Evolutionary conservation across 176 grass and related monocot genomes (phyloP), one percentile per base, ranked within the genome.

Genomic region (Aegilops bicornis): DNA sequence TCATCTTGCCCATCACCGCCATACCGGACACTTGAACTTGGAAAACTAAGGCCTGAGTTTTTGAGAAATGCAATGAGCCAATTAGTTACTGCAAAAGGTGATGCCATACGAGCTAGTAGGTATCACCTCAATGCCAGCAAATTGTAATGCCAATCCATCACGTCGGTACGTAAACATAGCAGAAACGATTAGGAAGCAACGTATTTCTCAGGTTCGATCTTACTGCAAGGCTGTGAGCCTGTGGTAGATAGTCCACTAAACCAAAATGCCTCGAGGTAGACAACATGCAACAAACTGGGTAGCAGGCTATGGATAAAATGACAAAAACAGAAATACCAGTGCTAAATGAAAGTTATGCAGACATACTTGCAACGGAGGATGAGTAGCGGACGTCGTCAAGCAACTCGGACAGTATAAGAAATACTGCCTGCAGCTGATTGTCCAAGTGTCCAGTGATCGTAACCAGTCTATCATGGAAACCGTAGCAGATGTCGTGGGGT

Each of bases 391-490:
- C 25, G 4, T 76, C 43, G 24, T 76, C 43, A 25, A 76, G 42
- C 43, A 76, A 52, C 43, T 76, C 43, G 2, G 73, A 76, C 47
- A 76, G 43, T 30, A 76, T 76, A 24, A 52, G 48, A 27, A 76
- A 52, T 31, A 76, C 19, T 19, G 73, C 43, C 73, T 52, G 73
- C 43, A 76, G 14, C 42, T 76, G 73, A 47, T 30, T 52, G 43
- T 76, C 73, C 73, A 76, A 76, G 43, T 10, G 14, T 76, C 73
- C 73, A 50, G 43, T 76, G 24, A 76, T 76, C 17, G 43, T 76
- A 30, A 76, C 73, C 43, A 76, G 40, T 24, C 73, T 76, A 48
- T 76, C 73, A 2, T 31, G 1, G 14, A 48, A 3, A 75, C 72
- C 72, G 16, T 75, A 75, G 72, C 23, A 29, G 14, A 48, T 50